Evolutionary conservation across 192 early-diverging fungal species (phyloP).

Genomic region (Backusella mclennaniae): DNA sequence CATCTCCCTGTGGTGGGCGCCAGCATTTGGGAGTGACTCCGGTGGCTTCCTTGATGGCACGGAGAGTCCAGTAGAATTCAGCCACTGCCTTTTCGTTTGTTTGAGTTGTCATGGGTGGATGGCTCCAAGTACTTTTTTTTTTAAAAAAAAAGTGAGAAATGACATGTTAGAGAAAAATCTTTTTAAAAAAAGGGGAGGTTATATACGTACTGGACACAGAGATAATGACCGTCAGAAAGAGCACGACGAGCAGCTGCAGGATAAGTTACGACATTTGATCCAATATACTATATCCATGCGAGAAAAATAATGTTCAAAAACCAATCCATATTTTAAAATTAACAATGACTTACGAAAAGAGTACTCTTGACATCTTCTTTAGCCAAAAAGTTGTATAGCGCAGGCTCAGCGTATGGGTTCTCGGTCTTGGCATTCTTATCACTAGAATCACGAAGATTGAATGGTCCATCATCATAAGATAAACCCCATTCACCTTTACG

Average conservation of each 20-base stretch:
- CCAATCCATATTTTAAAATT: neutral
- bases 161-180: neutral
- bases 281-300: slow-evolving; percentile 29
- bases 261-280: slow-evolving; percentile 31
- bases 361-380: slow-evolving; percentile 10
- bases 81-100: slow-evolving; percentile 44
- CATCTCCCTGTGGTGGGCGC: slow-evolving; percentile 50
- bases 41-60: slow-evolving; percentile 43
- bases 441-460: neutral
- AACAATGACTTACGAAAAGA: slow-evolving; percentile 11
- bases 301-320: neutral
- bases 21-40: slow-evolving; percentile 39
- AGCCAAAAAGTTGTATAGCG: slow-evolving; percentile 21
- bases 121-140: slow-evolving; percentile 49
- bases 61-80: slow-evolving; percentile 43
- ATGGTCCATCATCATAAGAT: slow-evolving; percentile 26
- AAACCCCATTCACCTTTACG: slow-evolving; percentile 19
- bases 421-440: neutral
- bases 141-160: neutral
- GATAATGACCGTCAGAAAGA: slow-evolving; percentile 46
- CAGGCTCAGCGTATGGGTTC: slow-evolving; percentile 10
- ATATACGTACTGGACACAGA: slow-evolving; percentile 44
- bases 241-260: slow-evolving; percentile 29
- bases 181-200: neutral
- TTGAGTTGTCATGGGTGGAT: slow-evolving; percentile 45